These are phyloP conservation scores for Eucalyptus regnans DNA, from an alignment of 345 rosid genomes.

Conservation along the genomic window DNA sequence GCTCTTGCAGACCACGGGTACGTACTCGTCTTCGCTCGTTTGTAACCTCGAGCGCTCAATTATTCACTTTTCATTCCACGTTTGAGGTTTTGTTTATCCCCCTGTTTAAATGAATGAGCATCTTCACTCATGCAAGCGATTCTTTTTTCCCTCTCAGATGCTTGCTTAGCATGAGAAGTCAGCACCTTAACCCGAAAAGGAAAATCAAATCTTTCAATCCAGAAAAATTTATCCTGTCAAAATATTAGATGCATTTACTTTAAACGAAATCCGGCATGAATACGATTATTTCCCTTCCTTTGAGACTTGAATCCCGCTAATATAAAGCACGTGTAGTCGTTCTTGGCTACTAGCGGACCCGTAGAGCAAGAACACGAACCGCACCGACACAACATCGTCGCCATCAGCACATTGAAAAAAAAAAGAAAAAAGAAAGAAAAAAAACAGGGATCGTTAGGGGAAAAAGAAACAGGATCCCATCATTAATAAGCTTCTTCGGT, in stretches of 20 bases:
- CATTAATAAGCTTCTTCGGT: neutral
- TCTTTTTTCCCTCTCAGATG: neutral
- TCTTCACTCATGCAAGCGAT: neutral
- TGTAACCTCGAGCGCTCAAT: neutral
- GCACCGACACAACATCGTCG: neutral
- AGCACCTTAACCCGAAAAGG: neutral
- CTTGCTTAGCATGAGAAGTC: neutral
- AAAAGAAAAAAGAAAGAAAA: too few species aligned
- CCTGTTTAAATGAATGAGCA: neutral
- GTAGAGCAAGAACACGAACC: neutral
- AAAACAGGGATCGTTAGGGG: neutral
- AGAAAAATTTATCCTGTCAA: neutral
- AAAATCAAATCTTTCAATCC: neutral
- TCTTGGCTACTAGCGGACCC: neutral
- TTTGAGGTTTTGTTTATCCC: neutral
- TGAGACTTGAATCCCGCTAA: neutral
- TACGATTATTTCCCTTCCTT: neutral
- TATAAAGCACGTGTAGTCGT: neutral
- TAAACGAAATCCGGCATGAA: neutral
- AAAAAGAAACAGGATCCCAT: neutral
- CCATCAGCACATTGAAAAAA: neutral
- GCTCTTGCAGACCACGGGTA: slow-evolving; percentile 27
- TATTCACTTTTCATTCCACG: neutral
- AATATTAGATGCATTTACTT: neutral
- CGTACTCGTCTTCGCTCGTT: neutral